These are phyloP conservation scores for Toxicodendron radicans DNA, from an alignment of 345 rosid genomes.

Conservation along the genomic window DNA sequence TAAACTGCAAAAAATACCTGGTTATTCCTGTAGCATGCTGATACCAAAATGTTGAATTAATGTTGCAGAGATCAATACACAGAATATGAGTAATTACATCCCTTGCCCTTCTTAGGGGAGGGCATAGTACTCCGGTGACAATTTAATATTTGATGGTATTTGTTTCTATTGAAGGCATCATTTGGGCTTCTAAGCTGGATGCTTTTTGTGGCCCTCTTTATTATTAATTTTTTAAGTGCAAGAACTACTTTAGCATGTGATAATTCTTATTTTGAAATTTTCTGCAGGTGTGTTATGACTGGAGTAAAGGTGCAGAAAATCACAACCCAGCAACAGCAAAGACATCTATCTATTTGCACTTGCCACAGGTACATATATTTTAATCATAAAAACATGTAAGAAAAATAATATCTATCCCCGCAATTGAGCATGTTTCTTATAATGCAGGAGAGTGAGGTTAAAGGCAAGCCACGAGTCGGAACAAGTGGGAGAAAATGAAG, in stretches of 20 bases:
- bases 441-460: constrained; percentile 80
- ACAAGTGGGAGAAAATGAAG: constrained; percentile 53
- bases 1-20: background rate
- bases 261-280: constrained; percentile 7
- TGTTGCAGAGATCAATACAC: background rate
- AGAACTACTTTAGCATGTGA: too few relatives aligned
- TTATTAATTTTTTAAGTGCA: background rate
- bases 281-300: constrained; percentile 83
- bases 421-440: background rate
- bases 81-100: background rate
- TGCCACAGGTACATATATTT: constrained; percentile 49
- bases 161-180: too few relatives aligned
- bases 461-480: constrained; percentile 75
- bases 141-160: background rate
- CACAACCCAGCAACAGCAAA: constrained; percentile 77
- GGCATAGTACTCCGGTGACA: background rate
- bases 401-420: background rate
- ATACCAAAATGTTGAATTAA: background rate
- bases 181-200: too few relatives aligned
- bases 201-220: too few relatives aligned
- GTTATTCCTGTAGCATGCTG: background rate
- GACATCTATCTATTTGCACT: constrained; percentile 55
- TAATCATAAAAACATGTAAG: background rate
- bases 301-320: constrained; percentile 91
- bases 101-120: background rate